A percentile compares a stretch with the other conserved stretches of the same genome.
Evolutionary conservation across 1,284 basidiomycete species (phyloP).

Genomic region (Tylopilus orsonianus): DNA sequence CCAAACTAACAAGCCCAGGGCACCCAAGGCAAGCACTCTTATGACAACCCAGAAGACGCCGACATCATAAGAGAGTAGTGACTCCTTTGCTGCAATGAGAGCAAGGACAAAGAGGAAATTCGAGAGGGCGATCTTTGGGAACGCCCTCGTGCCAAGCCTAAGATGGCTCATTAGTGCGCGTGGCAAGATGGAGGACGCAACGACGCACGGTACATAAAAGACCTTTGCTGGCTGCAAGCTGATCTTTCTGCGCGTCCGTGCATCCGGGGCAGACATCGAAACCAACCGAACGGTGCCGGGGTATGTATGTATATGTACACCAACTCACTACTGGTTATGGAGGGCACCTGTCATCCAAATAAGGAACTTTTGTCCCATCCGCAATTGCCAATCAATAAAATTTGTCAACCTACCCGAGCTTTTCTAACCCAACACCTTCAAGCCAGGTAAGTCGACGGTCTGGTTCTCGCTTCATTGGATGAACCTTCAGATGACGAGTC

Average conservation of each 20-base stretch:
- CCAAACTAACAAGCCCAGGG: slow-evolving; percentile 58
- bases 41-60: slow-evolving; percentile 74
- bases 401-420: not conserved
- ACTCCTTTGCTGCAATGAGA: slow-evolving; percentile 62
- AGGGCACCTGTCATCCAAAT: slow-evolving; percentile 10
- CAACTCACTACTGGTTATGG: no score
- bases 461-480: slow-evolving; percentile 43
- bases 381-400: slow-evolving; percentile 7
- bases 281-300: slow-evolving; percentile 1
- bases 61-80: slow-evolving; percentile 60
- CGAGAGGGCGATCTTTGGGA: slow-evolving; percentile 56
- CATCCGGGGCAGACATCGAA: slow-evolving; percentile 64
- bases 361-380: slow-evolving; percentile 25
- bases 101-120: slow-evolving; percentile 63
- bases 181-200: slow-evolving; percentile 9
- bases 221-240: slow-evolving; percentile 54
- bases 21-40: slow-evolving; percentile 64
- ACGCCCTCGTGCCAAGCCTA: slow-evolving; percentile 49
- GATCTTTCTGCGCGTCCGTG: slow-evolving; percentile 67
- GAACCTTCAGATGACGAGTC: slow-evolving; percentile 89
- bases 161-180: not conserved
- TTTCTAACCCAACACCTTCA: slow-evolving; percentile 7
- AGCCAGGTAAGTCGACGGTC: slow-evolving; percentile 29
- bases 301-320: no score
- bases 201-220: slow-evolving; percentile 53